Evolutionary conservation across 345 rosid genomes (phyloP).

Genomic region (Eutrema yunnanense): DNA sequence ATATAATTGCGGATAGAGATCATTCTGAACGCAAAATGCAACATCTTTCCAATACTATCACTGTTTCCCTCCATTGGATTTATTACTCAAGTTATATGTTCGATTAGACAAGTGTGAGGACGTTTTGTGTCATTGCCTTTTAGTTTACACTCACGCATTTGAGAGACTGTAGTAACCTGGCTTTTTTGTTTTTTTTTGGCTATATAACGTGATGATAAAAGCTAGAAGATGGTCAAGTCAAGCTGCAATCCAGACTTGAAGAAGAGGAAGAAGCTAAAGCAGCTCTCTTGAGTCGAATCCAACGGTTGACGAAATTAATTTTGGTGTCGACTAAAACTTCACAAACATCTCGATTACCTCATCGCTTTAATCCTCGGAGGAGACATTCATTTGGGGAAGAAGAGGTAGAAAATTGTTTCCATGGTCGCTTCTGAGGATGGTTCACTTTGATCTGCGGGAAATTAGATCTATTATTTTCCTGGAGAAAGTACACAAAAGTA

Average conservation of each 20-base stretch:
- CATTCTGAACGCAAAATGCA: background rate
- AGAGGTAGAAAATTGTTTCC: constrained; percentile 54
- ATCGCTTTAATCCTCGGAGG: constrained; percentile 73
- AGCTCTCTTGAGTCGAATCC: constrained; percentile 93
- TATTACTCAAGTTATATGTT: background rate
- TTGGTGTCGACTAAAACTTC: constrained; percentile 89
- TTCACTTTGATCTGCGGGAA: constrained; percentile 12
- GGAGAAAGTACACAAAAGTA: background rate
- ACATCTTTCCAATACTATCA: background rate
- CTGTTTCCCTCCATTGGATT: background rate
- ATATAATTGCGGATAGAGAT: too few species aligned
- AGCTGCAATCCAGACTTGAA: constrained; percentile 90
- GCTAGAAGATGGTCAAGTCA: constrained; percentile 98
- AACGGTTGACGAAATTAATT: constrained; percentile 85
- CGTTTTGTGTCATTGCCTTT: constrained; percentile 2
- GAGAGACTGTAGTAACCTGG: constrained; percentile 13
- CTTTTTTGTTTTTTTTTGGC: constrained; percentile 18
- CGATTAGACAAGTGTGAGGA: background rate
- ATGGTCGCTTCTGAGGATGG: background rate
- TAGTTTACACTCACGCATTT: constrained; percentile 2
- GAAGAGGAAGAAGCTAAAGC: constrained; percentile 99
- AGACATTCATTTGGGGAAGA: constrained; percentile 99
- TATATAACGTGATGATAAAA: constrained; percentile 37
- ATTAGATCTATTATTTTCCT: background rate
- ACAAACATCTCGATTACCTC: constrained; percentile 65